Evolutionary conservation across 2,329 filamentous ascomycete genomes (phyloP), one percentile per base, ranked within the genome.

Genomic region (Eutypella sp.): DNA sequence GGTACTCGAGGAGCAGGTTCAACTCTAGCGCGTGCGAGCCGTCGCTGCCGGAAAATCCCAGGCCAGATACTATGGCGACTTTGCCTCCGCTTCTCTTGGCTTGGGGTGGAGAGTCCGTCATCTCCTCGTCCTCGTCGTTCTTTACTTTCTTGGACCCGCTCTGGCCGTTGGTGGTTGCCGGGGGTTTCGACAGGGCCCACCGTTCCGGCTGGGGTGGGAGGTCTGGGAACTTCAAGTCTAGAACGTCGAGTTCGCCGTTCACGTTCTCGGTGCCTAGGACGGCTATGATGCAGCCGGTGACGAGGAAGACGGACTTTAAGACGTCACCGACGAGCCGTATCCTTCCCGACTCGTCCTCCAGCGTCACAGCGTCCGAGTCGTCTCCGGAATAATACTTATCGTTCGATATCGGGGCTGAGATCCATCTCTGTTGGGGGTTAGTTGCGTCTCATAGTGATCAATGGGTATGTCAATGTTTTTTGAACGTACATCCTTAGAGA

Each of bases 271-370:
- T 96, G 29, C 93, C 93, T 71, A 99, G 81, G 3, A 91, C 90
- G n/a, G 90, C 91, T 36, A 97, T 79, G 58, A 99, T 90, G 57
- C 89, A 95, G 22, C 93, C 93, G 0, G 93, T 99, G 2, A 96
- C 92, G 7, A 97, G 77, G 49, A 89, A 74, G 20, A 86, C 75
- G 1, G 78, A 76, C 51, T 77, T 73, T 40, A 99, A 70, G 18
- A 81, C 66, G 36, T 79, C 75, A 3, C 93, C 93, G 1, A 86
- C 84, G 7, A 99, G 72, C 18, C 84, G 79, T 54, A 99, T 74
- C 20, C 95, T 84, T 40, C 93, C 93, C 1, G 90, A 96, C 66
- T 97, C 92, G 64, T 99, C 93, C 66, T 99, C 93, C 33, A 99
- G 73, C 83, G 95, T 95, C 55, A 89, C 79, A 49, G 89, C 81